Evolutionary conservation across 2,329 filamentous ascomycete genomes (phyloP).

Genomic region (Trichoderma afroharzianum): DNA sequence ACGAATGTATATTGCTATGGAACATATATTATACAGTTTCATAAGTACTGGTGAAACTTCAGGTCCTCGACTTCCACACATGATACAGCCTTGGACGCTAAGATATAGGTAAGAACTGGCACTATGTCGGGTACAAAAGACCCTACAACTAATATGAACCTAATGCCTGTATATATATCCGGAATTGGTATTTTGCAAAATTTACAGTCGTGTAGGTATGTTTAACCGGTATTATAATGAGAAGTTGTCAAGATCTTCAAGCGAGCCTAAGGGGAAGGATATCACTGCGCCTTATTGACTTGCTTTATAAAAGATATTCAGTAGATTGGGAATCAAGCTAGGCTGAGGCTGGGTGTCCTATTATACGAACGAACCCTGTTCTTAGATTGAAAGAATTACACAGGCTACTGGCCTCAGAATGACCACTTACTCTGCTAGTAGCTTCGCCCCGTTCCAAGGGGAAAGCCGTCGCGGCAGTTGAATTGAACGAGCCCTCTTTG

Average conservation of each 20-base stretch:
- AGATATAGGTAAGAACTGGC: background rate
- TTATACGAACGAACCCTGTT: no score
- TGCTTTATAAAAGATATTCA: no score
- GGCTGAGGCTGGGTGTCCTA: no score
- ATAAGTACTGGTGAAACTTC: background rate
- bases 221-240: no score
- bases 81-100: background rate
- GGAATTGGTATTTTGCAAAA: no score
- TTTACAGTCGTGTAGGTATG: no score
- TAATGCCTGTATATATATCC: background rate
- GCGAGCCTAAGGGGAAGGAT: no score
- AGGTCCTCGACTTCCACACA: background rate
- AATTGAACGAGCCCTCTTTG: background rate
- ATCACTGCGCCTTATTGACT: no score
- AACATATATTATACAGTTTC: background rate
- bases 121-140: background rate
- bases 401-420: background rate
- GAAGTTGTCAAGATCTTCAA: no score
- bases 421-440: background rate
- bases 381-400: no score
- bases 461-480: background rate
- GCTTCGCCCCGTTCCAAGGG: background rate
- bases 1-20: background rate
- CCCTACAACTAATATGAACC: background rate
- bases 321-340: no score